Conservation (phyloP, 805 yeast genomes). For the Yarrowia alimentaria region DNA sequence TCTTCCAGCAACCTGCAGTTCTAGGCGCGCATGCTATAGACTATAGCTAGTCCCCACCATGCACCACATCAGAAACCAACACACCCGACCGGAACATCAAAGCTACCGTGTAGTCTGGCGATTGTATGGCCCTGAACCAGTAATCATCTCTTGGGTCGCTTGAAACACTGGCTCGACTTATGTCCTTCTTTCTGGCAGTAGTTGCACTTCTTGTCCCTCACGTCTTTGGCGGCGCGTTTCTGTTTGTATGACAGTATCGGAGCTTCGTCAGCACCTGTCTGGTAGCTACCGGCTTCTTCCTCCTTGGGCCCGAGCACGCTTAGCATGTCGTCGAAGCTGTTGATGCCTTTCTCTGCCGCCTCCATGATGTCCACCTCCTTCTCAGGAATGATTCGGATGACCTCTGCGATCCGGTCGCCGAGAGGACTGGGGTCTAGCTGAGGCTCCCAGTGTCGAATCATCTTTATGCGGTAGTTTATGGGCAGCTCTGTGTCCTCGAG, state of each 20-base stretch:
- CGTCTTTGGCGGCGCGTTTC: slow-evolving; percentile 21
- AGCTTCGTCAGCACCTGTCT: neutral
- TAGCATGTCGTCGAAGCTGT: slow-evolving; percentile 11
- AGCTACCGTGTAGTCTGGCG: too few species aligned
- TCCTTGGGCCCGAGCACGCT: neutral
- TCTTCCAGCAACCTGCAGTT: too few species aligned
- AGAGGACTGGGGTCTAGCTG: slow-evolving; percentile 21
- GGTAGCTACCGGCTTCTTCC: neutral
- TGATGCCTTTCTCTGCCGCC: slow-evolving; percentile 3
- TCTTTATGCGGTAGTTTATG: slow-evolving; percentile 9
- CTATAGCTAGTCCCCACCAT: too few species aligned
- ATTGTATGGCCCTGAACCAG: too few species aligned
- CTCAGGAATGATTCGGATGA: slow-evolving; percentile 12
- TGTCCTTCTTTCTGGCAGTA: slow-evolving; percentile 20
- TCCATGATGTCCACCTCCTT: slow-evolving; percentile 10
- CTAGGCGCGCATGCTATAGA: too few species aligned
- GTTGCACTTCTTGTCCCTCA: slow-evolving; percentile 6
- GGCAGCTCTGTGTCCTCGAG: slow-evolving; percentile 13
- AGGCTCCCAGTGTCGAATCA: slow-evolving; percentile 16
- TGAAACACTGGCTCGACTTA: slow-evolving; percentile 19
- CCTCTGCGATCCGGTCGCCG: slow-evolving; percentile 9
- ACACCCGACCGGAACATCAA: too few species aligned
- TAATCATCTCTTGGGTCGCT: slow-evolving; percentile 10
- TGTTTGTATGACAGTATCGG: slow-evolving; percentile 8
- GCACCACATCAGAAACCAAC: too few species aligned